Percentiles rank a stretch among this genome's conserved stretches.
Evolutionary conservation across 2,329 filamentous ascomycete genomes (phyloP).

Genomic region (Pestalotiopsis sp.): DNA sequence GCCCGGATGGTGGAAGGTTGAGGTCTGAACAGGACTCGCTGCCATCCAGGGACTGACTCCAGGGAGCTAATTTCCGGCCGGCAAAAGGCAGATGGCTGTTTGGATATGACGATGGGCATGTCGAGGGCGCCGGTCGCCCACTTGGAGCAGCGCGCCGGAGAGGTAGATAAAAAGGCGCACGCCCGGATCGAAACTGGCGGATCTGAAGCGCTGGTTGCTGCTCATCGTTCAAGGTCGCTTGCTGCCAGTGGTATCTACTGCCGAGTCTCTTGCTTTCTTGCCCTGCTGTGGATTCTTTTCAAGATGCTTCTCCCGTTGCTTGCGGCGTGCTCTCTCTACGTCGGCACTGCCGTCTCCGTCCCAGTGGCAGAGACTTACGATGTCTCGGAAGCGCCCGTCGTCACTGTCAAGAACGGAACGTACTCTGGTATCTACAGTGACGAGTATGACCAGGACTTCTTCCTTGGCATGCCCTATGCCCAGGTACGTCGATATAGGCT

Average conservation of each 20-base stretch:
- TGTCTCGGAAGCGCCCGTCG: slow-evolving; percentile 13
- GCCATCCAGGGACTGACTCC: neutral
- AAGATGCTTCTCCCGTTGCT: slow-evolving; percentile 15
- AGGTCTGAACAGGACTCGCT: neutral
- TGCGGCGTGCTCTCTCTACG: slow-evolving; percentile 13
- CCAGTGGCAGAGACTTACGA: slow-evolving; percentile 9
- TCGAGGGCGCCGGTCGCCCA: neutral
- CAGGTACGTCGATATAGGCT: slow-evolving; percentile 41
- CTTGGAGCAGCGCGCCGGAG: neutral
- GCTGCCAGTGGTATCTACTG: neutral
- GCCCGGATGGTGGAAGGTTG: neutral
- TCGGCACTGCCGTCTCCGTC: slow-evolving; percentile 9
- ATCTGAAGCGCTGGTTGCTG: neutral
- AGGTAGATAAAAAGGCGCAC: neutral
- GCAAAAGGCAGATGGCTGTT: slow-evolving; percentile 4
- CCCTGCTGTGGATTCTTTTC: neutral
- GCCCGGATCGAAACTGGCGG: neutral
- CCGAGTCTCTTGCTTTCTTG: neutral
- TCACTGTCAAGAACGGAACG: slow-evolving; percentile 45
- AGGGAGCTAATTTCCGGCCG: neutral
- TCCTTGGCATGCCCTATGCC: slow-evolving; percentile 55
- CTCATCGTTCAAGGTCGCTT: neutral
- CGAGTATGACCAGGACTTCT: slow-evolving; percentile 46
- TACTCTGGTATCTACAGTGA: slow-evolving; percentile 39
- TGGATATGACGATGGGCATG: neutral